A percentile compares a stretch with the other conserved stretches of the same genome.
Evolutionary conservation across 1,284 basidiomycete species (phyloP).

Genomic region (Xerocomus nothofagi): DNA sequence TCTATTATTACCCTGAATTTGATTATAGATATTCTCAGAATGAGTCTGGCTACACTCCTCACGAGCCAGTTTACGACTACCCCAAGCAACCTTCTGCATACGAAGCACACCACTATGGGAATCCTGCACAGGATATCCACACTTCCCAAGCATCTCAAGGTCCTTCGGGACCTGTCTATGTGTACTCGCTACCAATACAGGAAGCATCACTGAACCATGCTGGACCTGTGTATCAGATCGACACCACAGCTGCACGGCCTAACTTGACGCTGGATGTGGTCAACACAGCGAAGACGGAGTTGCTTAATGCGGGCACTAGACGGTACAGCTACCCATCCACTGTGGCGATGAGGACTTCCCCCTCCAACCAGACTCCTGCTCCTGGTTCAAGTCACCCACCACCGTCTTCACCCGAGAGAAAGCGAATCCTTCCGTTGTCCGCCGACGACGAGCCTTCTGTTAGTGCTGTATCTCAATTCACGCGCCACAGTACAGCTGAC

Average conservation of each 20-base stretch:
- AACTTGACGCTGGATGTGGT: neutral
- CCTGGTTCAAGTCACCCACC: slow-evolving; percentile 12
- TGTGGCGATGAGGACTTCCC: slow-evolving; percentile 19
- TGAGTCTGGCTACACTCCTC: neutral
- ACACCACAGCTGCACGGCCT: neutral
- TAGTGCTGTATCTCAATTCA: slow-evolving; percentile 14
- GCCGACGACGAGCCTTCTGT: slow-evolving; percentile 18
- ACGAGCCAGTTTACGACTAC: neutral
- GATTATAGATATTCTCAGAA: neutral
- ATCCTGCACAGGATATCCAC: neutral
- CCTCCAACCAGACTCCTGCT: slow-evolving; percentile 4
- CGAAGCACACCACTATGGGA: neutral
- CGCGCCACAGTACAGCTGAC: slow-evolving; percentile 20
- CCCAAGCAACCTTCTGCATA: neutral
- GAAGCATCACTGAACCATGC: neutral
- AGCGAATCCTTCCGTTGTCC: slow-evolving; percentile 13
- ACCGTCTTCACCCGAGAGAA: slow-evolving; percentile 25
- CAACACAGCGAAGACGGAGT: slow-evolving; percentile 4
- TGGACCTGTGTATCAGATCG: neutral
- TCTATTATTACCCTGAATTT: neutral
- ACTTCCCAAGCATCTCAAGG: slow-evolving; percentile 3
- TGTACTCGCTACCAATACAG: slow-evolving; percentile 2
- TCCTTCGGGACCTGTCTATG: neutral
- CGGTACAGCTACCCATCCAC: slow-evolving; percentile 21
- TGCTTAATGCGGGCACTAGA: neutral